phyloP scores from a whole-genome alignment of 805 yeast genomes.

The Cephaloascus fragrans region DNA sequence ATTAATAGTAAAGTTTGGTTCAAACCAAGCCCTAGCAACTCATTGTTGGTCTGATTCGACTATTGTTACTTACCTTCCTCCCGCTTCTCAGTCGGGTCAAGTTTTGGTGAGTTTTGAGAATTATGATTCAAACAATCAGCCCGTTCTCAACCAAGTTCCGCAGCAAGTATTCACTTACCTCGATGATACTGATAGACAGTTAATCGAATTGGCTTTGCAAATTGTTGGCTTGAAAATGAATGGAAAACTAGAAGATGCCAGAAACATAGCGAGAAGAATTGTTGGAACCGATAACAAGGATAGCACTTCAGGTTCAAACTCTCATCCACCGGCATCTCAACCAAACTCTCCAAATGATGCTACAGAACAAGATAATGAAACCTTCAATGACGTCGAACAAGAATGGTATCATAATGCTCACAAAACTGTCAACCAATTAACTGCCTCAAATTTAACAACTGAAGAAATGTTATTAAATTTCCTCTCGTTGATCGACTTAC shows the following conservation, averaged over 20 bases:
- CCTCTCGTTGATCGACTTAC: slow-evolving; percentile 51
- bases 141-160: slow-evolving; percentile 7
- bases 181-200: slow-evolving; percentile 91
- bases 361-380: slow-evolving; percentile 12
- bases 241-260: slow-evolving; percentile 90
- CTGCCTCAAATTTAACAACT: slow-evolving; percentile 33
- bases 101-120: slow-evolving; percentile 79
- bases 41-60: slow-evolving; percentile 97
- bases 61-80: slow-evolving; percentile 88
- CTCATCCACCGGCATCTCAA: slow-evolving; percentile 1
- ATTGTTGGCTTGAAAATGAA: slow-evolving; percentile 96
- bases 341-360: neutral
- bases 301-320: slow-evolving; percentile 7
- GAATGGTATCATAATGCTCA: slow-evolving; percentile 49
- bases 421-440: slow-evolving; percentile 35
- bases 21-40: slow-evolving; percentile 67
- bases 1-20: slow-evolving; percentile 78
- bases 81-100: slow-evolving; percentile 82
- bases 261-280: slow-evolving; percentile 84
- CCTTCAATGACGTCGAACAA: slow-evolving; percentile 12
- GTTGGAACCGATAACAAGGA: slow-evolving; percentile 45
- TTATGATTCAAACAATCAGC: slow-evolving; percentile 21
- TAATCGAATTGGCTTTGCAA: slow-evolving; percentile 90
- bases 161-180: slow-evolving; percentile 78
- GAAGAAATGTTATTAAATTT: slow-evolving; percentile 41